Evolutionary conservation across 2,329 filamentous ascomycete genomes (phyloP), one percentile per base, ranked within the genome.

Genomic region (Metarhizium anisopliae): DNA sequence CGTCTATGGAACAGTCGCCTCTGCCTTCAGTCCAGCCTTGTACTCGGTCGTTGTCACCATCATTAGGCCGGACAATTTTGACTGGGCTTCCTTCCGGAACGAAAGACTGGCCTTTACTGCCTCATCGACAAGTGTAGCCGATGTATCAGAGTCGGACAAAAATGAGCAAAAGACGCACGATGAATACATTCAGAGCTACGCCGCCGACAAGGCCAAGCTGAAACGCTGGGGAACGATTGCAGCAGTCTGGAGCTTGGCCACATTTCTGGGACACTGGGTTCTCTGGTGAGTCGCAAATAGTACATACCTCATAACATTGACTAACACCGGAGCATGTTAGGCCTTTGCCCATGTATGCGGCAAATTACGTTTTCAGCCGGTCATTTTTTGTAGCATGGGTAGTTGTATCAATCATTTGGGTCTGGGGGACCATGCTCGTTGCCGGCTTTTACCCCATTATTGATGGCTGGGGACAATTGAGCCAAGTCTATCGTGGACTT

Each of bases 331-430:
- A 42, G 13, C 2, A 18, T 6, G 14, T 29, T 29, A 68, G 66
- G 68, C 78, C 78, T 0, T 65, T 81, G 49, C 77, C 77, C 0
- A 81, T 81, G 77, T 81, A 81, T 59, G 78, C 72, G 0, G 71
- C 76, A 0, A 70, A 72, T 8, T 80, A 80, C 55, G 65, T 80
- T 0, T 80, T 80, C 59, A 67, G 68, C 2, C 74, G 75, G 55
- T 64, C 64, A 38, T 81, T 81, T 58, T 81, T 75, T 51, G 65
- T 67, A 1, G 78, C 76, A 0, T 81, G 78, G 78, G 63, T 81
- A 1, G 68, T 77, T 0, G 65, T 81, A 0, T 71, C 72, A 0
- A 76, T 81, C 16, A 74, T 81, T 35, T 81, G 78, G 77, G 70
- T 79, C 3, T 81, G 77, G 77, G 61, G 67, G 0, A 79, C 77